Conservation (phyloP, 495 filamentous ascomycete genomes). For the Lasiosphaeria hispida region DNA sequence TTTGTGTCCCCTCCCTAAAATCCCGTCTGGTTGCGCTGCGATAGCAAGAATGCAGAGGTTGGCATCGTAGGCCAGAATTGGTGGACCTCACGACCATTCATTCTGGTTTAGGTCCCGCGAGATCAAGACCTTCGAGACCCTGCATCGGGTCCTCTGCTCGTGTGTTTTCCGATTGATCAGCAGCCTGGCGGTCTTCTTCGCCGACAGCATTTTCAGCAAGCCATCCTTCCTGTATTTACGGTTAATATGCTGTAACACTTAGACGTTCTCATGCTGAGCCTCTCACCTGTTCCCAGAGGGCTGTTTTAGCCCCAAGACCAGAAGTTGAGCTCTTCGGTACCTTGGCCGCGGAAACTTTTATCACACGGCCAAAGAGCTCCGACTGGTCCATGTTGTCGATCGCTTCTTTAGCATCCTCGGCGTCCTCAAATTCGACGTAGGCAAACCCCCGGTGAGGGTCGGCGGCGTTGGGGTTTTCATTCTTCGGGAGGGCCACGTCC, state of each 20-base stretch:
- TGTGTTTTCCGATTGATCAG: constrained; percentile 53
- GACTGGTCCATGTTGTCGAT: constrained; percentile 99
- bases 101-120: constrained; percentile 84
- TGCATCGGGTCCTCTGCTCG: constrained; percentile 87
- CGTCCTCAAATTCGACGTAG: constrained; percentile 90
- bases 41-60: background rate
- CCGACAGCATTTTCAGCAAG: constrained; percentile 84
- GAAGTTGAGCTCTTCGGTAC: constrained; percentile 85
- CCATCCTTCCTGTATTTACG: constrained; percentile 74
- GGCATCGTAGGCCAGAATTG: background rate
- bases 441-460: constrained; percentile 90
- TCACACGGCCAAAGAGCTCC: constrained; percentile 87
- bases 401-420: constrained; percentile 85
- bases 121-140: constrained; percentile 86
- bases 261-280: constrained; percentile 2
- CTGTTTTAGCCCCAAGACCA: constrained; percentile 88
- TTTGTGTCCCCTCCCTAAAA: too few species aligned
- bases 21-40: too few species aligned
- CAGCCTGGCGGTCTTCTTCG: constrained; percentile 74
- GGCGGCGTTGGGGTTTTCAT: constrained; percentile 64
- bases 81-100: constrained; percentile 34
- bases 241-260: background rate
- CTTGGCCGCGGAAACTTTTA: constrained; percentile 90
- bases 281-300: constrained; percentile 94
- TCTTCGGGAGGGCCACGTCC: constrained; percentile 83